Evolutionary conservation across 805 yeast species (phyloP), one percentile per base, ranked within the genome.

Genomic region (Lipomyces orientalis): DNA sequence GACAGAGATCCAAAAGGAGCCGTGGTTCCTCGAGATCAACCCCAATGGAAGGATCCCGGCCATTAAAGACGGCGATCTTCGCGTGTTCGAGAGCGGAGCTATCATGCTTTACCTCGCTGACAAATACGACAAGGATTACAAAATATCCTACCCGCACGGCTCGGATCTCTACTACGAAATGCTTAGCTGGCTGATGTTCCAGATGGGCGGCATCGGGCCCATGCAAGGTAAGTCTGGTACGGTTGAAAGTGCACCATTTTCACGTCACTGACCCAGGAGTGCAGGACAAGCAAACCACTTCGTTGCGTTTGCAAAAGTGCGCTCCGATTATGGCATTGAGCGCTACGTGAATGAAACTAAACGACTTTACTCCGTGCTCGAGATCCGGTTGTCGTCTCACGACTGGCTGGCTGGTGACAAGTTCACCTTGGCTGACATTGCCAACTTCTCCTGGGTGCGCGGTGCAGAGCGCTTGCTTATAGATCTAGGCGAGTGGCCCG

Each of bases 21-120:
- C 81, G 6, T 85, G 88, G 88, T 88, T 80, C 71, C 74, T 86
- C 60, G 79, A 83, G 63, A 76, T 86, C 73, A 86, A 87, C 75
- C 87, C 88, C 22, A 87, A 88, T n/a, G n/a, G n/a, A n/a, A n/a
- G n/a, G n/a, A n/a, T 88, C 61, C 91, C 92, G 34, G 81, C 87
- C 0, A 76, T 88, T 46, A 79, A 75, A 49, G 82, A 81, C 59
- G 78, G 75, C 46, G 74, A 76, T 56, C 80, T 80, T 37, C 78
- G 84, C 29, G 74, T 88, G 34, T 82, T 83, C 71, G 91, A 88
- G 77, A 81, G 88, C 43, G 90, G 85, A 39, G 90, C 91, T 1
- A 87, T 88, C 68, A 75, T 88, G 76, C 77, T 80, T 66, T 88
- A 87, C 75, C 76, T 88, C 52, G 86, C 85, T 64, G 90, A 87